Percentiles rank a stretch among this genome's conserved stretches.
These are phyloP conservation scores for Iberis amara DNA, from an alignment of 441 rosid genomes.

Conservation along the genomic window DNA sequence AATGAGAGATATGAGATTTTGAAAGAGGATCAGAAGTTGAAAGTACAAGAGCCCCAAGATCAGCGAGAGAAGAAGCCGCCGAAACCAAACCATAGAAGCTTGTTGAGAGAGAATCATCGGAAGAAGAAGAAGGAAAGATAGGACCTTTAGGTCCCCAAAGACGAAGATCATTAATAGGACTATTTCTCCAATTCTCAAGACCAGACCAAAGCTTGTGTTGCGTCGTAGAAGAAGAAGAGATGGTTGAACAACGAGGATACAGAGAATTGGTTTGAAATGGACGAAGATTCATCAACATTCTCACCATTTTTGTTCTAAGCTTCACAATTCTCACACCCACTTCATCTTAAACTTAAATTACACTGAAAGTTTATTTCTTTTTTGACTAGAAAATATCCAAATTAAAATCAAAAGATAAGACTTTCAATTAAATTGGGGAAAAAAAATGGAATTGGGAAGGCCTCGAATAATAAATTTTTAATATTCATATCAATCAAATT, in stretches of 20 bases:
- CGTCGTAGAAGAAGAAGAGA: constrained; percentile 18
- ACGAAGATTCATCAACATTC: constrained; percentile 12
- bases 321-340: too few relatives aligned
- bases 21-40: constrained; percentile 52
- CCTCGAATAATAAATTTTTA: too few relatives aligned
- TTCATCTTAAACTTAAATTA: too few relatives aligned
- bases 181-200: constrained; percentile 59
- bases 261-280: constrained; percentile 3
- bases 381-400: too few relatives aligned
- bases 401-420: too few relatives aligned
- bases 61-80: constrained; percentile 63
- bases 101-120: not conserved
- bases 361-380: too few relatives aligned
- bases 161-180: constrained; percentile 55
- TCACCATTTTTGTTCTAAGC: too few relatives aligned
- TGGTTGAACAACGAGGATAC: constrained; percentile 13
- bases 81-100: constrained; percentile 5
- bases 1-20: constrained; percentile 62
- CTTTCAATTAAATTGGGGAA: too few relatives aligned
- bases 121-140: constrained; percentile 15
- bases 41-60: constrained; percentile 75
- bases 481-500: too few relatives aligned
- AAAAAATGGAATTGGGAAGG: too few relatives aligned
- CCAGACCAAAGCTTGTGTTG: constrained; percentile 57
- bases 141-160: constrained; percentile 66